These are phyloP conservation scores for Typha latifolia DNA, from an alignment of 176 grass and related monocot species.

Conservation along the genomic window DNA sequence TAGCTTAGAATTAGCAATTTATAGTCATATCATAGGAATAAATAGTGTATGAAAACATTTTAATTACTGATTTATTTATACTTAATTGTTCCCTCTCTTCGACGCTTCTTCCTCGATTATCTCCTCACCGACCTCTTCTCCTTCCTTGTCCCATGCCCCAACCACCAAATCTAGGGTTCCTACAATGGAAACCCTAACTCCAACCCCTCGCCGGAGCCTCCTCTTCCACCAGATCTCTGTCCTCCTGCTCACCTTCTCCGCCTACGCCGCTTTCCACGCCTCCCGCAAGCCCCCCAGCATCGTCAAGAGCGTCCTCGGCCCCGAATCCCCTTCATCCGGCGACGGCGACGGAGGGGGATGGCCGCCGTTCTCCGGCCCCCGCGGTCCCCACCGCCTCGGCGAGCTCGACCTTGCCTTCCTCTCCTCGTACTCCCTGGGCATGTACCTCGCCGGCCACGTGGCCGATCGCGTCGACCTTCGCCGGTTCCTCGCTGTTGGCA, in stretches of 20 bases:
- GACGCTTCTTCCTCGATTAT: too few relatives aligned
- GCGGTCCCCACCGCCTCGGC: conserved; percentile 62
- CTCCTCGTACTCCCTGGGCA: conserved; percentile 50
- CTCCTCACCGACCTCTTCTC: not conserved
- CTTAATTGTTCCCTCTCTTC: too few relatives aligned
- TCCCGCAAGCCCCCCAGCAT: conserved; percentile 97
- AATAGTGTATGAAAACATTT: too few relatives aligned
- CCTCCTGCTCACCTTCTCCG: conserved; percentile 66
- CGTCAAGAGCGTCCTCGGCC: conserved; percentile 70
- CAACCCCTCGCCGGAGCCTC: conserved; percentile 14
- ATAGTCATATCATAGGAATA: too few relatives aligned
- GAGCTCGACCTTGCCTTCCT: conserved; percentile 96
- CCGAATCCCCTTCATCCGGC: conserved; percentile 4
- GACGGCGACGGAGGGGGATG: conserved; percentile 12
- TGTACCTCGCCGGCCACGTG: conserved; percentile 82
- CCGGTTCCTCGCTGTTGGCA: conserved; percentile 57
- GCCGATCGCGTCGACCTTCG: conserved; percentile 77
- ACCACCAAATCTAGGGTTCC: conserved; percentile 6
- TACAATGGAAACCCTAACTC: conserved; percentile 31
- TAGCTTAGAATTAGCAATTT: too few relatives aligned
- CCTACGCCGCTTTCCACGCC: conserved; percentile 87
- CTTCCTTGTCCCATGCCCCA: not conserved
- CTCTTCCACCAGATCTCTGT: conserved; percentile 37
- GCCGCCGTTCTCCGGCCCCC: conserved; percentile 55
- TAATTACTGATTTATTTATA: too few relatives aligned